Evolutionary conservation across 202 grass and related monocot species (phyloP).

Genomic region (Schoenoplectus triqueter): DNA sequence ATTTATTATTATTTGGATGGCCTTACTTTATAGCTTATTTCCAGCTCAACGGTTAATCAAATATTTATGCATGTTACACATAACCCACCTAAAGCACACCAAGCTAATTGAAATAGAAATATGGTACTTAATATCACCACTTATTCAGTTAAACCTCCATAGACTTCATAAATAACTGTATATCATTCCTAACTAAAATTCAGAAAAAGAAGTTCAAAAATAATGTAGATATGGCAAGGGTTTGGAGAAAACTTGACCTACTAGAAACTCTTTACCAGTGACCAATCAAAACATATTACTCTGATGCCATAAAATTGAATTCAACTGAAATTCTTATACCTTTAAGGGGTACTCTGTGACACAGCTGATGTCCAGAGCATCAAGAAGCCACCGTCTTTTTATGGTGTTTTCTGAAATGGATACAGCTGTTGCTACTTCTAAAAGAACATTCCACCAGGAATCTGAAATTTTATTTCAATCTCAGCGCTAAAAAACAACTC

Average conservation of each 20-base stretch:
- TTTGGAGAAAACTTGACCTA: conserved; percentile 5
- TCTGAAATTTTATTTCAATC: conserved; percentile 50
- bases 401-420: conserved; percentile 49
- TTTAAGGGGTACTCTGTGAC: conserved; percentile 74
- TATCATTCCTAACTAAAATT: not conserved
- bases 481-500: conserved; percentile 25
- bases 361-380: conserved; percentile 81
- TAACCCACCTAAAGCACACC: conserved; percentile 3
- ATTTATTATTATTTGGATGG: not conserved
- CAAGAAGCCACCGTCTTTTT: conserved; percentile 85
- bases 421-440: conserved; percentile 69
- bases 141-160: not conserved
- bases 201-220: not conserved
- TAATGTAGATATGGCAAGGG: not conserved
- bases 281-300: not conserved
- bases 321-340: conserved; percentile 49
- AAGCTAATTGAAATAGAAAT: not conserved
- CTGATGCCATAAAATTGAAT: conserved; percentile 31
- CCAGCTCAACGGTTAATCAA: not conserved
- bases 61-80: not conserved
- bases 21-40: not conserved
- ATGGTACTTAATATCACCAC: not conserved
- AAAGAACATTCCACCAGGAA: conserved; percentile 80
- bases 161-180: not conserved
- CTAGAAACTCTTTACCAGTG: not conserved